Base-by-base conservation (phyloP, 169 alveolate species). In the Plasmodium gonderi region DNA sequence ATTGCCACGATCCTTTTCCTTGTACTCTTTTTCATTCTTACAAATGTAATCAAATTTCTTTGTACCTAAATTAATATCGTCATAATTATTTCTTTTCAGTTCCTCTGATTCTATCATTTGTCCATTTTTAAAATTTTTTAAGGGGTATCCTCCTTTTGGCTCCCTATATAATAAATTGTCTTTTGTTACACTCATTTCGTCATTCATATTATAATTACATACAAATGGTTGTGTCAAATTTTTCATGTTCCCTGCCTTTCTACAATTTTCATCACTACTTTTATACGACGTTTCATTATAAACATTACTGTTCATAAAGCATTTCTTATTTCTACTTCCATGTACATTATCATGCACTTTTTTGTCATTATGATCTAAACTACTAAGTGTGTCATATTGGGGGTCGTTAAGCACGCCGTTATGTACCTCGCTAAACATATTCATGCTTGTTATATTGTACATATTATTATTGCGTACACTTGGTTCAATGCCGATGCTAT, bases 11-110 rank as follows among this genome's bases (percentile, higher is more conserved):
- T 64, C 44, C 33, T 74, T 44, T 38, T 40, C 29, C 47, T 65
- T 85, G 47, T 87, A 36, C 23, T 87, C 87, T 31, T 33, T 75
- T 87, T 87, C 89, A 23, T 38, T 44, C 68, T 64, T 87, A 31
- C 33, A 29, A 5, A 14, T 54, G 68, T 60, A 33, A 20, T 75
- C 79, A 3, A 45, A 17, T 42, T 60, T 60, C 40, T 23, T 87
- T 7, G 68, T 26, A 23, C 26, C 26, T 54, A 26, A 38, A 8
- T 60, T 38, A 6, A 20, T 9, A 9, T 75, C 80, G 7, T 87
- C 87, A 40, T 87, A 74, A 54, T 12, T 64, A 23, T 42, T 49
- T 75, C 67, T 87, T 75, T 75, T 87, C 23, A 12, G 33, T 54
- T 60, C 33, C 12, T 47, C 80, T 29, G 26, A n/a, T 68, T 23